phyloP scores from a whole-genome alignment of 139 green algal species.

The Tetradesmus lagerheimii region DNA sequence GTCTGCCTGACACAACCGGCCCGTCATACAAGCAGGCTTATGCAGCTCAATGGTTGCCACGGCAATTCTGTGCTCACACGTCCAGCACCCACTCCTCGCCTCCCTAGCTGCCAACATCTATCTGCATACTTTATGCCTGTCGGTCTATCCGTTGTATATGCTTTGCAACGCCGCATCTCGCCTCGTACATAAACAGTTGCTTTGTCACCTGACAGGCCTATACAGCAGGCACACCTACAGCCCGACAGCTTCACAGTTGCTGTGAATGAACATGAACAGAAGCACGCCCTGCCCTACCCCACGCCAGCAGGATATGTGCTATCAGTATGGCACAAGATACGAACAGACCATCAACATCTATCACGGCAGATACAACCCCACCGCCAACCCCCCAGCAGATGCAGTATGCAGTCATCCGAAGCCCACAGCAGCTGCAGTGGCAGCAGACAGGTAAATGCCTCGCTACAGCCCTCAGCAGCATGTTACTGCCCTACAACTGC shows the following conservation, averaged over 20 bases:
- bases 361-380: background rate
- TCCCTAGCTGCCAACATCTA: background rate
- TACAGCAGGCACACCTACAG: background rate
- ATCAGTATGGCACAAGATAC: background rate
- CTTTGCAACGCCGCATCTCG: background rate
- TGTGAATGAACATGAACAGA: background rate
- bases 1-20: too few relatives aligned
- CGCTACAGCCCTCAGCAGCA: too few relatives aligned
- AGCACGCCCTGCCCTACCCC: background rate
- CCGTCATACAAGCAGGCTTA: too few relatives aligned
- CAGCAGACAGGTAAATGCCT: too few relatives aligned
- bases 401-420: background rate
- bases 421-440: background rate
- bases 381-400: too few relatives aligned
- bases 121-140: background rate
- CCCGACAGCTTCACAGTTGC: background rate
- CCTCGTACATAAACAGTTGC: background rate
- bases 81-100: too few relatives aligned
- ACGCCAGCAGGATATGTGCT: background rate
- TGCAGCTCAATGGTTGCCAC: too few relatives aligned
- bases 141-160: background rate
- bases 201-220: background rate
- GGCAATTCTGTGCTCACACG: too few relatives aligned
- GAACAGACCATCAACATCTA: background rate
- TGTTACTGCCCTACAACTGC: too few relatives aligned